Evolutionary conservation across 1,139 yeast species (phyloP).

Genomic region (Hansenula sp.): DNA sequence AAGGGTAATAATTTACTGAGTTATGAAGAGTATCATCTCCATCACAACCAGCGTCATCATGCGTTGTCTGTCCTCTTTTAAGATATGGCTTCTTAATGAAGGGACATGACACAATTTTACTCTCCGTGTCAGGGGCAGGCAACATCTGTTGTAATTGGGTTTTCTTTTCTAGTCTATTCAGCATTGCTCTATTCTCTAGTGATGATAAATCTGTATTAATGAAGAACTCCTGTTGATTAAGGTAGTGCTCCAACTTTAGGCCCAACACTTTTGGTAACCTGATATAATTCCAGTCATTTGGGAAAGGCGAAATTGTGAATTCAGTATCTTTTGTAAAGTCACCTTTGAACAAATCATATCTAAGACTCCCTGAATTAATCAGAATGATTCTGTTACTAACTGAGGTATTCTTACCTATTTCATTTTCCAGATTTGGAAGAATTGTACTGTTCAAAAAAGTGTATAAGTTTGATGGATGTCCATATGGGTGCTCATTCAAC

Average conservation of each 20-base stretch:
- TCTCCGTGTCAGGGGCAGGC: neutral
- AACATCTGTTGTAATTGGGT: neutral
- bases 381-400: slow-evolving; percentile 52
- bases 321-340: slow-evolving; percentile 78
- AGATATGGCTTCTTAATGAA: slow-evolving; percentile 20
- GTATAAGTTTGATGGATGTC: slow-evolving; percentile 56
- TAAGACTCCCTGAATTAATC: slow-evolving; percentile 83
- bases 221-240: slow-evolving; percentile 24
- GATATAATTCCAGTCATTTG: slow-evolving; percentile 60
- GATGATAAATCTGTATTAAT: slow-evolving; percentile 7
- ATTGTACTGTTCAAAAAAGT: slow-evolving; percentile 55
- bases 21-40: slow-evolving; percentile 90
- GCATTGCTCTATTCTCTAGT: slow-evolving; percentile 10
- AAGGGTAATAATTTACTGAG: slow-evolving; percentile 50
- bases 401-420: slow-evolving; percentile 11
- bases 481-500: slow-evolving; percentile 64
- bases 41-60: slow-evolving; percentile 74
- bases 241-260: slow-evolving; percentile 20
- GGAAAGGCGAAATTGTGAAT: slow-evolving; percentile 82
- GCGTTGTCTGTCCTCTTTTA: slow-evolving; percentile 65
- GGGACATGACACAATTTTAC: slow-evolving; percentile 19
- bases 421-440: slow-evolving; percentile 49
- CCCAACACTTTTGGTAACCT: slow-evolving; percentile 28
- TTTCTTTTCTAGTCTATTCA: neutral
- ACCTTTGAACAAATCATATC: slow-evolving; percentile 87